phyloP scores from a whole-genome alignment of 768 basidiomycete species.

The Naganishia kalamii region DNA sequence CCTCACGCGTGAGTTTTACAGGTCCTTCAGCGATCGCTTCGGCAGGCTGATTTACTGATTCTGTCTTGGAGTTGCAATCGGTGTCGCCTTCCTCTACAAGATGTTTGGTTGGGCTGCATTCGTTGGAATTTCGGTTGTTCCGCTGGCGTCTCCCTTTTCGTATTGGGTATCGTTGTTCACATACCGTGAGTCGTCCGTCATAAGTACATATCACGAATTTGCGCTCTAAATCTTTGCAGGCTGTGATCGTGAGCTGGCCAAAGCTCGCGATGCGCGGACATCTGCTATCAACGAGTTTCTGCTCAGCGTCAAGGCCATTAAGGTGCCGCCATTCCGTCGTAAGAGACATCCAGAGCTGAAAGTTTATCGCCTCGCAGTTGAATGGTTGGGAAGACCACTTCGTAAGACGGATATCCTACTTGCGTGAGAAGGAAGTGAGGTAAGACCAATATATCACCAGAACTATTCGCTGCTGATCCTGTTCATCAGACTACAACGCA shows the following conservation, averaged over 20 bases:
- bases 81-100: slow-evolving; percentile 28
- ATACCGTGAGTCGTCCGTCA: neutral
- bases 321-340: slow-evolving; percentile 19
- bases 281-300: slow-evolving; percentile 39
- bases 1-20: neutral
- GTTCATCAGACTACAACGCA: slow-evolving; percentile 33
- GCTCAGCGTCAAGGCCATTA: slow-evolving; percentile 40
- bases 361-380: slow-evolving; percentile 14
- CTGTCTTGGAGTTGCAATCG: slow-evolving; percentile 30
- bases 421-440: slow-evolving; percentile 34
- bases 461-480: neutral
- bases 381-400: slow-evolving; percentile 40
- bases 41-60: neutral
- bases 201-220: neutral
- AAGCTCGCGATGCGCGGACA: slow-evolving; percentile 31
- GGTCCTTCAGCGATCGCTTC: no score
- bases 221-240: slow-evolving; percentile 21
- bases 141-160: slow-evolving; percentile 30
- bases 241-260: slow-evolving; percentile 35
- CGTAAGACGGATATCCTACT: slow-evolving; percentile 23
- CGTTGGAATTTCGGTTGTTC: slow-evolving; percentile 35
- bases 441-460: no score
- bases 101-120: slow-evolving; percentile 40
- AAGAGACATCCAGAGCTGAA: neutral
- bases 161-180: neutral